phyloP scores from a whole-genome alignment of 192 early-diverging fungal genomes.

The Coemansia sp. region DNA sequence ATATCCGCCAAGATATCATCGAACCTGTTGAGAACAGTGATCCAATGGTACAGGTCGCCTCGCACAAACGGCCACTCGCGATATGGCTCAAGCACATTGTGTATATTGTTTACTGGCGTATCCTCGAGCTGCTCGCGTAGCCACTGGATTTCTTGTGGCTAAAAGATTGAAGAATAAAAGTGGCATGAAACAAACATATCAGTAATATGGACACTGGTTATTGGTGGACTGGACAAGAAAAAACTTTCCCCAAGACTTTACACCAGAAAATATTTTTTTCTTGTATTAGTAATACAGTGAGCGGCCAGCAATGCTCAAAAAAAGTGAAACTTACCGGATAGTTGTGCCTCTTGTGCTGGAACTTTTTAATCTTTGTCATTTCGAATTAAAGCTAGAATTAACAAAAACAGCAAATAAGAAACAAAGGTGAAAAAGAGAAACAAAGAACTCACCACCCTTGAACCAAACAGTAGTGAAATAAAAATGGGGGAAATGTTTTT shows the following conservation, averaged over 20 bases:
- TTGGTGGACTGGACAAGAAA: background rate
- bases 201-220: background rate
- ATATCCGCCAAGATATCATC: constrained; percentile 74
- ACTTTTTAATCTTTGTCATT: constrained; percentile 56
- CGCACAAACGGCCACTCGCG: constrained; percentile 78
- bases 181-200: background rate
- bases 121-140: constrained; percentile 52
- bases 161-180: constrained; percentile 3
- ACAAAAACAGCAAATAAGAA: background rate
- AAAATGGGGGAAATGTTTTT: background rate
- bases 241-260: background rate
- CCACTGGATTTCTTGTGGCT: constrained; percentile 51
- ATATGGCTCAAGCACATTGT: constrained; percentile 51
- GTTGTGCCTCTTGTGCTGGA: constrained; percentile 51
- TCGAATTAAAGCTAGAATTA: constrained; percentile 1
- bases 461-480: background rate
- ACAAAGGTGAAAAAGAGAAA: background rate
- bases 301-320: no score
- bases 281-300: background rate
- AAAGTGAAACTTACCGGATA: constrained; percentile 42
- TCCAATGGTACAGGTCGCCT: constrained; percentile 96
- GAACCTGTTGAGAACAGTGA: constrained; percentile 89
- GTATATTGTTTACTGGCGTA: constrained; percentile 58
- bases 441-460: background rate
- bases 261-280: background rate